Conservation (phyloP, 352 stramenopile species). For the Saprolegnia diclina region DNA sequence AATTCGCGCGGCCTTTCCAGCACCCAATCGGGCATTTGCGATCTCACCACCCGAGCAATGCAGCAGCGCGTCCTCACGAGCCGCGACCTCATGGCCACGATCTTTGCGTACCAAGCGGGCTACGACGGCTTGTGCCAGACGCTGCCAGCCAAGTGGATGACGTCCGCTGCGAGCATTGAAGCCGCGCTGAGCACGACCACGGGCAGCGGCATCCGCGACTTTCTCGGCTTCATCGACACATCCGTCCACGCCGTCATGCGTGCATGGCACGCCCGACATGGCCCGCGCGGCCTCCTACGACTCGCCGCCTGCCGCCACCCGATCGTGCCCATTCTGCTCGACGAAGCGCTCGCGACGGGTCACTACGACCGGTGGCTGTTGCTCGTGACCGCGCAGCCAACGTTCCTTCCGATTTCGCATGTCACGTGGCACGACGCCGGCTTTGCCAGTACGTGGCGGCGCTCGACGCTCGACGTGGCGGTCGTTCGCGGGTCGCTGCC, state of each 20-base stretch:
- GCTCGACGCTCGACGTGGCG: neutral
- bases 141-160: neutral
- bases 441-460: neutral
- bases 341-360: neutral
- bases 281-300: neutral
- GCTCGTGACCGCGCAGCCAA: neutral
- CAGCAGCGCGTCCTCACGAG: neutral
- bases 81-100: conserved; percentile 1
- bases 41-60: neutral
- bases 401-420: neutral
- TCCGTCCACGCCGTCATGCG: neutral
- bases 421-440: conserved; percentile 4
- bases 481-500: neutral
- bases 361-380: neutral
- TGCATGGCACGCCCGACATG: neutral
- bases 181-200: neutral
- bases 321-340: neutral
- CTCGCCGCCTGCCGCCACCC: neutral
- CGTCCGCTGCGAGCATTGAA: neutral
- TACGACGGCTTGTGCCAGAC: neutral
- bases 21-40: neutral
- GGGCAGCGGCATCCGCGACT: neutral
- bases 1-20: neutral
- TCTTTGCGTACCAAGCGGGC: conserved; percentile 2
- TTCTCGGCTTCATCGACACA: conserved; percentile 5